These are phyloP conservation scores for Alternaria brassicicola DNA, from an alignment of 2,329 filamentous ascomycete species.

Conservation along the genomic window DNA sequence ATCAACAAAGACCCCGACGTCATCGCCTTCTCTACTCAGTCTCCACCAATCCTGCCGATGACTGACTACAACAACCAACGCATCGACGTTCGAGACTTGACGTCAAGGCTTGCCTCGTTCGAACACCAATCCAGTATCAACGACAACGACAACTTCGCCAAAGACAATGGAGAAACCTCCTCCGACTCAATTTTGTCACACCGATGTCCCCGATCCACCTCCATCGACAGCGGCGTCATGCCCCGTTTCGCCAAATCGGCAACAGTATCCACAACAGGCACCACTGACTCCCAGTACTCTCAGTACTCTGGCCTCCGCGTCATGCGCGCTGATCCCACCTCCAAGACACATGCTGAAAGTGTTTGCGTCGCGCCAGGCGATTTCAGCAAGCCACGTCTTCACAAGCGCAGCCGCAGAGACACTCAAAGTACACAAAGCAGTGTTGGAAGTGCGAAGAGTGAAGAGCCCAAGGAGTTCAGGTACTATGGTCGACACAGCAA, in stretches of 20 bases:
- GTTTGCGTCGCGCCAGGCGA: conserved; percentile 31
- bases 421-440: conserved; percentile 26
- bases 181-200: conserved; percentile 21
- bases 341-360: conserved; percentile 19
- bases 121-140: conserved; percentile 6
- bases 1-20: conserved; percentile 6
- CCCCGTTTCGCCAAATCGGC: conserved; percentile 34
- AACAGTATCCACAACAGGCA: conserved; percentile 34
- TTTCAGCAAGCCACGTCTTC: conserved; percentile 38
- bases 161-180: conserved; percentile 22
- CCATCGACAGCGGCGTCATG: conserved; percentile 29
- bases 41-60: conserved; percentile 33
- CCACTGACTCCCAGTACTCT: conserved; percentile 19
- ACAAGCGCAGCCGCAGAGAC: conserved; percentile 22
- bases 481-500: conserved; percentile 48
- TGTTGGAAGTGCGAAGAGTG: conserved; percentile 13
- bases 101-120: conserved; percentile 27
- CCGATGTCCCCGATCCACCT: conserved; percentile 37
- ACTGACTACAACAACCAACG: conserved; percentile 33
- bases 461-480: conserved; percentile 34
- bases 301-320: conserved; percentile 14
- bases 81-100: conserved; percentile 34
- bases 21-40: conserved; percentile 8
- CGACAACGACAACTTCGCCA: conserved; percentile 4
- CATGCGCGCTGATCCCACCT: conserved; percentile 20